These are phyloP conservation scores for Melaleuca alternifolia DNA, from an alignment of 345 rosid species.

Conservation along the genomic window DNA sequence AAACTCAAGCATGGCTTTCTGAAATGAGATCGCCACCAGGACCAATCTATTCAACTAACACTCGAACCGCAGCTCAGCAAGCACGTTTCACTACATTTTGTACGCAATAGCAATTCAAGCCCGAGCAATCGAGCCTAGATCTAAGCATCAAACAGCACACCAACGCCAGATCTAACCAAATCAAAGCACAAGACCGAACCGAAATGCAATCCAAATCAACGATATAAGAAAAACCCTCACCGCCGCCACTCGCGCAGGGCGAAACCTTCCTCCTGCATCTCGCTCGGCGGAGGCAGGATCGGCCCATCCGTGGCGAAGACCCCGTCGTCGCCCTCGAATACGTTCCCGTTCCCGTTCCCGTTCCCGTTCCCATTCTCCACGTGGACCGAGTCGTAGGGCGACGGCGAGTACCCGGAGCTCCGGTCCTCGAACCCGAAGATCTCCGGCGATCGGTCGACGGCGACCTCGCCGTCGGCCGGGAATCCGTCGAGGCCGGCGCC, in stretches of 20 bases:
- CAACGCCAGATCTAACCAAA: conserved; percentile 15
- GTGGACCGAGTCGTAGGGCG: conserved; percentile 35
- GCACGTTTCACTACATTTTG: background rate
- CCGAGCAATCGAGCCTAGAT: background rate
- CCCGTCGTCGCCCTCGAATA: conserved; percentile 6
- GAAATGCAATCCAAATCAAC: background rate
- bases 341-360: conserved; percentile 26
- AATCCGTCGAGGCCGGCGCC: conserved; percentile 9
- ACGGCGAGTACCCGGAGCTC: conserved; percentile 26
- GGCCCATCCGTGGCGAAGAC: conserved; percentile 52
- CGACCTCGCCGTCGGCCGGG: conserved; percentile 25
- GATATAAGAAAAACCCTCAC: conserved; percentile 21
- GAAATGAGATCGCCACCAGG: background rate
- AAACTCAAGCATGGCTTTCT: background rate
- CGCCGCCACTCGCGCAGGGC: conserved; percentile 79
- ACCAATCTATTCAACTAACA: background rate
- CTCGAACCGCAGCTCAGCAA: background rate
- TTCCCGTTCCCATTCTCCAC: conserved; percentile 53
- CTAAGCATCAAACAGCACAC: background rate
- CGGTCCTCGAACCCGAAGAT: conserved; percentile 40
- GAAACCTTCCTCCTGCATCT: conserved; percentile 60
- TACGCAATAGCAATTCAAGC: background rate
- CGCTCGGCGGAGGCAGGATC: conserved; percentile 58
- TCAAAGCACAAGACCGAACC: conserved; percentile 10
- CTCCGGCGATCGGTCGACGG: conserved; percentile 42